Evolutionary conservation across 2,329 filamentous ascomycete species (phyloP), one percentile per base, ranked within the genome.

Genomic region (Aureobasidium sp.): DNA sequence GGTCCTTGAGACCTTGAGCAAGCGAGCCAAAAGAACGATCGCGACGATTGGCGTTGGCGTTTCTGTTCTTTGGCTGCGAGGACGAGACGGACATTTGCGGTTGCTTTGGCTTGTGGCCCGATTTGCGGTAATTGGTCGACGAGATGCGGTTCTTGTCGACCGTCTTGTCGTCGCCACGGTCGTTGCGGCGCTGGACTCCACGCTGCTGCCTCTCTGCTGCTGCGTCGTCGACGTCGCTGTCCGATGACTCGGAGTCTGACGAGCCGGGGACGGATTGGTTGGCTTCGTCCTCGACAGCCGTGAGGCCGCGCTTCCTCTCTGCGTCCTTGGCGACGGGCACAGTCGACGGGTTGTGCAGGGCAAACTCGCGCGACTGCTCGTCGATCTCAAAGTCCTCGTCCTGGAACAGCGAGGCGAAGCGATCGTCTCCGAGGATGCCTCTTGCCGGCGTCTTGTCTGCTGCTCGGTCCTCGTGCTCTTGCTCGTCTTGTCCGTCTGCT

Each of bases 341-440:
- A 6, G 88, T 93, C 69, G 88, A 95, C 4, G 93, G 89, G 66
- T 98, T 98, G 70, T 95, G 83, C 40, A 85, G 79, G 55, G 84
- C 81, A 75, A 95, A 98, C 68, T 97, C 91, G 63, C 83, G 79
- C 58, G 85, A 94, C 34, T 74, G 85, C 71, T 98, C 93, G 68
- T 98, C 91, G 55, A 98, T 87, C 62, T 81, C 81, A 69, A 95
- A 97, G 54, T 95, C 90, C 62, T 90, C 86, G 67, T 97, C 89
- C 65, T 96, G 85, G 72, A 97, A 98, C 57, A 98, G 72, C 61
- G 84, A 82, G 60, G 79, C 79, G 78, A 98, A 97, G 74, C 93
- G 90, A 47, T 83, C 78, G 68, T 98, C 93, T 55, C 81, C 81
- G 51, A 98, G 80, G 30, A 95, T 71, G 55, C 83, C 62, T 39